Percentiles rank a stretch among this genome's conserved stretches.
These are phyloP conservation scores for Apiospora arundinis DNA, from an alignment of 2,329 filamentous ascomycete species.

Conservation along the genomic window DNA sequence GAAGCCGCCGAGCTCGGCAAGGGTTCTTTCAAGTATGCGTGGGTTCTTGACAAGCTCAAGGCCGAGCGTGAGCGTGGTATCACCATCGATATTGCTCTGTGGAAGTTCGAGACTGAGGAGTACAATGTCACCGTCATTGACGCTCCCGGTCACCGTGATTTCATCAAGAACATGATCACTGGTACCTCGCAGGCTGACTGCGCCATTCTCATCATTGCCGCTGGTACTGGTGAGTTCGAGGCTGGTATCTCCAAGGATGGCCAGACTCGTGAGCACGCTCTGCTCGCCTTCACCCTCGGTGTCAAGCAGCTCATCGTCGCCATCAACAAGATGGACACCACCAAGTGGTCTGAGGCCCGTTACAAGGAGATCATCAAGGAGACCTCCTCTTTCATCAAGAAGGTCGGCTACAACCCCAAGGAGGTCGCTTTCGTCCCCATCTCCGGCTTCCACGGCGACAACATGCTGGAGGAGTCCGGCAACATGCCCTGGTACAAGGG, in stretches of 20 bases:
- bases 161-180: conserved; percentile 99
- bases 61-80: conserved; percentile 99
- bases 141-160: conserved; percentile 99
- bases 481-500: conserved; percentile 99
- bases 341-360: conserved; percentile 96
- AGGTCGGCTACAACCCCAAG: conserved; percentile 99
- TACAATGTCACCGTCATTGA: conserved; percentile 99
- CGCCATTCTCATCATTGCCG: conserved; percentile 99
- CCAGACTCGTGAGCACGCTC: conserved; percentile 99
- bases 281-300: conserved; percentile 99
- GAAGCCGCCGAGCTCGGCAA: conserved; percentile 99
- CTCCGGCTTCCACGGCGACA: conserved; percentile 99
- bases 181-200: conserved; percentile 99
- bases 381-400: conserved; percentile 99
- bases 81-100: conserved; percentile 99
- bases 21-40: conserved; percentile 99
- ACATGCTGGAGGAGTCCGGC: conserved; percentile 90
- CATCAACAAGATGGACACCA: conserved; percentile 99
- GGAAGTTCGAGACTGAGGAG: conserved; percentile 99
- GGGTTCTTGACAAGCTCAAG: conserved; percentile 99
- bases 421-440: conserved; percentile 97
- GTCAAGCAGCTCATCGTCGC: conserved; percentile 99
- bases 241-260: conserved; percentile 99
- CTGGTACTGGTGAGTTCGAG: conserved; percentile 99
- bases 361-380: conserved; percentile 99